These are phyloP conservation scores for Myrica gale DNA, from an alignment of 306 rosid species.

Conservation along the genomic window DNA sequence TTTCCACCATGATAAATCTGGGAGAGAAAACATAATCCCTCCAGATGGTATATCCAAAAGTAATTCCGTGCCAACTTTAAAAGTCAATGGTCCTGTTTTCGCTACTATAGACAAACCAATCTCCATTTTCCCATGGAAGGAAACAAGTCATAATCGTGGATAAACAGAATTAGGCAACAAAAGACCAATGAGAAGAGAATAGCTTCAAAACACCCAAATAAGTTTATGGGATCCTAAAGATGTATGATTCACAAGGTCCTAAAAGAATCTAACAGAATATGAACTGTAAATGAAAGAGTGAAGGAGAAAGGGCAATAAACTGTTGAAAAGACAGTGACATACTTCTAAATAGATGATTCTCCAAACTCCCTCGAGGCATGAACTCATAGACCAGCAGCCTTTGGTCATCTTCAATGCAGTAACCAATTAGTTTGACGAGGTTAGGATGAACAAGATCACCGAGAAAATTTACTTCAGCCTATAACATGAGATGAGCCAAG, in stretches of 20 bases:
- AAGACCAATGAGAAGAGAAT: neutral
- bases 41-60: neutral
- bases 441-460: slow-evolving; percentile 88
- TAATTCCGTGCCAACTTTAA: neutral
- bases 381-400: slow-evolving; percentile 89
- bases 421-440: slow-evolving; percentile 91
- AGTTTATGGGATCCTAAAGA: neutral
- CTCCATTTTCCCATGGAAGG: neutral
- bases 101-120: neutral
- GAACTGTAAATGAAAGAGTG: neutral
- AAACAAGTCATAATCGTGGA: neutral
- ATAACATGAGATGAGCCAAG: slow-evolving; percentile 35
- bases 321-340: slow-evolving; percentile 31
- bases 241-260: neutral
- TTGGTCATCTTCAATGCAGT: slow-evolving; percentile 96
- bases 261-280: neutral
- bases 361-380: slow-evolving; percentile 98
- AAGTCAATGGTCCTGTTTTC: neutral
- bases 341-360: slow-evolving; percentile 96
- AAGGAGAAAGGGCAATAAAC: neutral
- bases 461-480: slow-evolving; percentile 96
- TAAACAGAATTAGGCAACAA: neutral
- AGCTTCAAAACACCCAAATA: neutral
- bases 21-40: neutral
- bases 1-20: slow-evolving; percentile 1